phyloP scores from a whole-genome alignment of 768 basidiomycete species.

The Suillus weaverae region DNA sequence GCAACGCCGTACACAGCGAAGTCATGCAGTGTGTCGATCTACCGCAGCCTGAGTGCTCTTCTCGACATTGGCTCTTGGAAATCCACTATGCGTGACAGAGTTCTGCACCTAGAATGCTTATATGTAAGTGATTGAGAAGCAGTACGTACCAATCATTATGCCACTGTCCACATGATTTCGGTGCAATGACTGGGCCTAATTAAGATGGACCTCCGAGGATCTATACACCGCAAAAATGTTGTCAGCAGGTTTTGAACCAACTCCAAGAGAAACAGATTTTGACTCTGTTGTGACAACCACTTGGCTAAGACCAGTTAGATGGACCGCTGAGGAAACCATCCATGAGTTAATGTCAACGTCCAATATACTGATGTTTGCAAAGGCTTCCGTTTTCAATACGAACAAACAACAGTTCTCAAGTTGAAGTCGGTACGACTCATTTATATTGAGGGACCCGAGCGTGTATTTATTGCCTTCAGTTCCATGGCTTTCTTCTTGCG shows the following conservation, averaged over 20 bases:
- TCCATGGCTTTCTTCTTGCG: background rate
- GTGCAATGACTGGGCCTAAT: too few relatives aligned
- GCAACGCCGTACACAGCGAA: background rate
- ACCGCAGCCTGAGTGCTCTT: background rate
- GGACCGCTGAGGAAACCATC: too few relatives aligned
- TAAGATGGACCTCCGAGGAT: too few relatives aligned
- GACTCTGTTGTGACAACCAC: too few relatives aligned
- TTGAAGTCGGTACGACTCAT: background rate
- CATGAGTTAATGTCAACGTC: too few relatives aligned
- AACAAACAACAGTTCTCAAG: background rate
- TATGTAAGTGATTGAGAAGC: background rate
- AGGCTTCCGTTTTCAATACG: background rate
- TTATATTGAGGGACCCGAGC: background rate
- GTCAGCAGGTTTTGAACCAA: too few relatives aligned
- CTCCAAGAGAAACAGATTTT: too few relatives aligned
- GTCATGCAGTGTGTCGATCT: background rate
- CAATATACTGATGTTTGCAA: too few relatives aligned
- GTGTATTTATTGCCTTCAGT: background rate
- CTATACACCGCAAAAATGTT: too few relatives aligned
- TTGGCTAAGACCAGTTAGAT: too few relatives aligned
- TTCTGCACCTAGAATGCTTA: background rate
- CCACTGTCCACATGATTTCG: too few relatives aligned
- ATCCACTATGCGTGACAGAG: background rate
- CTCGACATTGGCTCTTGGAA: background rate
- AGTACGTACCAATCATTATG: too few relatives aligned